phyloP scores from a whole-genome alignment of 1,284 basidiomycete genomes.

The Peniophora sp. region DNA sequence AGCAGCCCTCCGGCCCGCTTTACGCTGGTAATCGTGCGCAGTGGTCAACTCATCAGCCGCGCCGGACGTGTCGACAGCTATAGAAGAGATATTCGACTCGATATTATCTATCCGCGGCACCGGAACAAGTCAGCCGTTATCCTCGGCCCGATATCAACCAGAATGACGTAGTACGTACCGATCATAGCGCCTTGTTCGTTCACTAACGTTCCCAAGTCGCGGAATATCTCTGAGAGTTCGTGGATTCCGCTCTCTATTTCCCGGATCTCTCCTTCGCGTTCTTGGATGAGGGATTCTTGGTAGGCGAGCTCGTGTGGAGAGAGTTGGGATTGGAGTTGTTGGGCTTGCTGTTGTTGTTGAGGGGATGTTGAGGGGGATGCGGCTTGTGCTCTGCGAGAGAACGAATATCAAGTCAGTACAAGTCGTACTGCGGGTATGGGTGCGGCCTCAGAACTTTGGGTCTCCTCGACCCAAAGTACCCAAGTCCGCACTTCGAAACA shows the following conservation, averaged over 20 bases:
- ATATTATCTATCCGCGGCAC: conserved; percentile 75
- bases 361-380: conserved; percentile 2
- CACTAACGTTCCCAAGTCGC: conserved; percentile 92
- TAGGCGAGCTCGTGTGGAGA: conserved; percentile 90
- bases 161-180: conserved; percentile 58
- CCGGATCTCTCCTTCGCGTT: conserved; percentile 91
- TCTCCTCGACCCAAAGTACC: too few relatives aligned
- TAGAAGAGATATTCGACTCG: conserved; percentile 87
- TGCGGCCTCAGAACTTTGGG: too few relatives aligned
- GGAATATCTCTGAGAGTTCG: conserved; percentile 95
- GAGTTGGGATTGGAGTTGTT: conserved; percentile 65
- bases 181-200: conserved; percentile 94
- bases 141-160: not conserved
- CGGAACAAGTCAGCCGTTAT: too few relatives aligned
- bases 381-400: not conserved
- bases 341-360: conserved; percentile 55
- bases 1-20: conserved; percentile 83
- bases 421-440: too few relatives aligned
- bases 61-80: conserved; percentile 77
- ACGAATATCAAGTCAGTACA: too few relatives aligned
- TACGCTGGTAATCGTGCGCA: conserved; percentile 92
- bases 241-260: conserved; percentile 98
- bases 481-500: too few relatives aligned
- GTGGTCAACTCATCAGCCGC: conserved; percentile 86
- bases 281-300: conserved; percentile 93